Percentiles rank a stretch among this genome's conserved stretches.
Evolutionary conservation across 805 yeast genomes (phyloP).

Genomic region (Cyberlindnera meyerae): DNA sequence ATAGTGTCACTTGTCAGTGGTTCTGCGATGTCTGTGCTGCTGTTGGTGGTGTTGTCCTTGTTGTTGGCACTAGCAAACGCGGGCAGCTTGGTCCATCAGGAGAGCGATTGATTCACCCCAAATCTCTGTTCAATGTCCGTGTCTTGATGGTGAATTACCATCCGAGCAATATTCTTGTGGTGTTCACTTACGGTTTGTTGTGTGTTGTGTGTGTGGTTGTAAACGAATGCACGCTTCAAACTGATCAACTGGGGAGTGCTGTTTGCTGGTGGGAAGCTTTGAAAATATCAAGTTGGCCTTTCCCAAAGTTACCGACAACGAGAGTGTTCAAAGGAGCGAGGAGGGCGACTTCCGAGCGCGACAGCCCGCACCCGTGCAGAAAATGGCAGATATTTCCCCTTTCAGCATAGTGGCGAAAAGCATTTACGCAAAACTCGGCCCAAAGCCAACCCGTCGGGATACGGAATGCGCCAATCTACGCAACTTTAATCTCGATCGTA

Average conservation of each 20-base stretch:
- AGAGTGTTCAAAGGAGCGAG: slow-evolving; percentile 1
- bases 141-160: too few relatives aligned
- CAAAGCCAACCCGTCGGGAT: too few relatives aligned
- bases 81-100: too few relatives aligned
- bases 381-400: slow-evolving; percentile 4
- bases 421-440: not conserved
- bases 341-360: not conserved
- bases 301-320: slow-evolving; percentile 5
- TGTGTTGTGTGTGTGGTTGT: not conserved
- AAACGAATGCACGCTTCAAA: too few relatives aligned
- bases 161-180: too few relatives aligned
- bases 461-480: not conserved
- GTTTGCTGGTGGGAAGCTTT: slow-evolving; percentile 13
- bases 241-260: slow-evolving; percentile 1
- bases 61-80: too few relatives aligned
- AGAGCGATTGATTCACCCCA: too few relatives aligned
- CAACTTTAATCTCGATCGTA: not conserved
- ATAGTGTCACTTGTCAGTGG: too few relatives aligned
- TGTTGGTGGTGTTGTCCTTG: slow-evolving; percentile 1
- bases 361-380: too few relatives aligned
- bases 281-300: slow-evolving; percentile 8
- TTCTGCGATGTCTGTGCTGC: slow-evolving; percentile 1
- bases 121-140: too few relatives aligned
- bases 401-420: not conserved
- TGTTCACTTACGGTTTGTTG: too few relatives aligned